Evolutionary conservation across 371 early-diverging fungal species (phyloP).

Genomic region (Rhizopus sp.): DNA sequence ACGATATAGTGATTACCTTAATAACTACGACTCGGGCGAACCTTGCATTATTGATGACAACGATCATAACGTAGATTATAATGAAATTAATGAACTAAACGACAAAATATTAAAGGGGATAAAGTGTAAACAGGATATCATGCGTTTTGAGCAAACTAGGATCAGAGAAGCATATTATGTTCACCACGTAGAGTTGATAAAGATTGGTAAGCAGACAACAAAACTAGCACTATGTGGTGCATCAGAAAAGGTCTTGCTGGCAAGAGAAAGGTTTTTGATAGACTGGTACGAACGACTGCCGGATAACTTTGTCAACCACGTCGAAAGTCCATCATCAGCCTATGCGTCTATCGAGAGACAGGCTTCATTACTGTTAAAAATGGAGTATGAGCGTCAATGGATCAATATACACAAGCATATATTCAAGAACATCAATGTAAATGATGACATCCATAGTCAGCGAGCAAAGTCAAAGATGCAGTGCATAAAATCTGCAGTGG

Average conservation of each 20-base stretch:
- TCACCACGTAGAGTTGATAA: neutral
- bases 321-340: conserved; percentile 4
- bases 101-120: neutral
- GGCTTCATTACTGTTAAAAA: conserved; percentile 23
- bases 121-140: neutral
- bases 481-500: conserved; percentile 28
- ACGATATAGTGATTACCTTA: conserved; percentile 41
- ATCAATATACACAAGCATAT: conserved; percentile 35
- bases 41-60: conserved; percentile 33
- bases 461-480: conserved; percentile 3
- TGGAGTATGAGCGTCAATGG: conserved; percentile 38
- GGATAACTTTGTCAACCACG: conserved; percentile 3
- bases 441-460: neutral
- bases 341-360: conserved; percentile 26
- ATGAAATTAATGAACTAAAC: conserved; percentile 31
- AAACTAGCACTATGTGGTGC: neutral
- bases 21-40: conserved; percentile 34
- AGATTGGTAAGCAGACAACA: neutral
- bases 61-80: conserved; percentile 38
- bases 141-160: neutral
- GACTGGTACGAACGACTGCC: conserved; percentile 21
- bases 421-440: neutral
- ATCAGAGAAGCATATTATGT: neutral
- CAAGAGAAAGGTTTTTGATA: conserved; percentile 16
- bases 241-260: conserved; percentile 16